These are phyloP conservation scores for Raddia distichophylla DNA, from an alignment of 176 grass and related monocot genomes.

Conservation along the genomic window DNA sequence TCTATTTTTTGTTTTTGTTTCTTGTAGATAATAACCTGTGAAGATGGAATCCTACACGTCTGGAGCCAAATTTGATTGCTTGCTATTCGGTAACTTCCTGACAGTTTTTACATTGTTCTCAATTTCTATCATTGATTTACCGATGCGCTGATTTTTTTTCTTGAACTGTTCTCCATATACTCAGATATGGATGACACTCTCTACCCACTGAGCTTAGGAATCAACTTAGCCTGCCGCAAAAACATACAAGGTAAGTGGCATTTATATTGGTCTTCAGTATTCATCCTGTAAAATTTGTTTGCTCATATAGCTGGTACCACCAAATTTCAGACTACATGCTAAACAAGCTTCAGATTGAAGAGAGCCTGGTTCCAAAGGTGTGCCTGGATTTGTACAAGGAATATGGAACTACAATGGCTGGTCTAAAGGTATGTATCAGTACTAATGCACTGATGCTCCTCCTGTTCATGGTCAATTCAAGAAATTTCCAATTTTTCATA, in stretches of 20 bases:
- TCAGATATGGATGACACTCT: constrained; percentile 97
- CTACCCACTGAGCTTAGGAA: constrained; percentile 76
- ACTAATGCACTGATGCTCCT: not conserved
- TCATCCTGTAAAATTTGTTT: not conserved
- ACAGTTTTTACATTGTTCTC: too few species aligned
- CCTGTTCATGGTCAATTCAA: not conserved
- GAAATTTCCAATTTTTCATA: not conserved
- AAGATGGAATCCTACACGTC: constrained; percentile 55
- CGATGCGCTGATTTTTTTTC: not conserved
- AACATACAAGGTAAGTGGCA: constrained; percentile 74
- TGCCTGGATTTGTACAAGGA: constrained; percentile 92
- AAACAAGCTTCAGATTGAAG: constrained; percentile 69
- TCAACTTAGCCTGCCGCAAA: constrained; percentile 88
- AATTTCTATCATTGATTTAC: not conserved
- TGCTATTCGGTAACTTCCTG: constrained; percentile 67
- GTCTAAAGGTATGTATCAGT: constrained; percentile 62
- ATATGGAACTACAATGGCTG: constrained; percentile 91
- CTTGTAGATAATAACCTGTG: constrained; percentile 9
- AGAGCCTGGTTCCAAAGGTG: constrained; percentile 73
- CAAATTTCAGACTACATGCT: constrained; percentile 80
- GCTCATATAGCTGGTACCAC: not conserved
- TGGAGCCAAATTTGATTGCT: constrained; percentile 77
- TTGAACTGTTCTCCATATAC: not conserved
- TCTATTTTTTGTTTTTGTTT: not conserved
- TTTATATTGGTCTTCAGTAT: too few species aligned